Evolutionary conservation across 345 rosid species (phyloP), one percentile per base, ranked within the genome.

Genomic region (Chamaenerion angustifolium): DNA sequence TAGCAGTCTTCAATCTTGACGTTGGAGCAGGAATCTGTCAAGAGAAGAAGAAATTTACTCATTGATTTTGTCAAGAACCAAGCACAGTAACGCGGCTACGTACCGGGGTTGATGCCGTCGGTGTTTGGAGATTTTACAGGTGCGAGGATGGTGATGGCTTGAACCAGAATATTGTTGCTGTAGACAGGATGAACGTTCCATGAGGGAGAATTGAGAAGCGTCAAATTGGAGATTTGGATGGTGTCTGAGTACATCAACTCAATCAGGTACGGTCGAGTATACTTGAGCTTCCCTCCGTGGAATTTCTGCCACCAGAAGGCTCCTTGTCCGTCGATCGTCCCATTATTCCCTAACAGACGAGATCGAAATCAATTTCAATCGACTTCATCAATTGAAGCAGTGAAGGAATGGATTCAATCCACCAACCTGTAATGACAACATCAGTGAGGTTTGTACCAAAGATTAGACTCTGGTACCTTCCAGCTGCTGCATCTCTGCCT

Each of bases 161-260:
- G 90, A 42, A 90, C 66, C 21, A 83, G 50, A 56, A 85, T 76
- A 48, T 78, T 69, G 48, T 94, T 85, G 76, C 92, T 80, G 58
- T 89, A 89, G 11, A 85, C 83, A 35, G 95, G 97, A 67, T 89
- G 97, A 48, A 89, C 74, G 54, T 82, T 85, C 97, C 97, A 89
- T 3, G 88, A 75, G 3, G 97, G 97, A 12, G 95, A 77, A 64
- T 89, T 79, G 14, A 89, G 63, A 61, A 89, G 81, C 44, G 95
- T 82, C 41, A 89, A 70, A 56, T 76, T 83, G 7, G 97, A 89
- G 42, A 89, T 89, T 53, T 89, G 97, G 58, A 89, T 71, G 0
- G 46, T 64, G 4, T 68, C 74, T 0, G 97, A 51, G 62, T 51
- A 85, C 89, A 89, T 80, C 66, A 89, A 54, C 71, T 89, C 95